Conservation (phyloP, 805 yeast species). For the Ogataea glucozyma region DNA sequence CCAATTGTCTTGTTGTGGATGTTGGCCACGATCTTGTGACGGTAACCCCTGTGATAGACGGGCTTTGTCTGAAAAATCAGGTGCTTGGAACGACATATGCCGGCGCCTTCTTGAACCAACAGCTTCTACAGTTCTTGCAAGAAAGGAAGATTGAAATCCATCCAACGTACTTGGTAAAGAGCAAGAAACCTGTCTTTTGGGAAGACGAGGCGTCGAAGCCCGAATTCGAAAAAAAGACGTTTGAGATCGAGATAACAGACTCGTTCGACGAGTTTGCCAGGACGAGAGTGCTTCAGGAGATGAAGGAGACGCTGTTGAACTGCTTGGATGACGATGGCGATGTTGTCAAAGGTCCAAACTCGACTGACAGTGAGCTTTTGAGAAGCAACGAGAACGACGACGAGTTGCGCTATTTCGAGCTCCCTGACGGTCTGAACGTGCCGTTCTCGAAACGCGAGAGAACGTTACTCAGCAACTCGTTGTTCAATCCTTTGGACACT, state of each 20-base stretch:
- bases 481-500: constrained; percentile 59
- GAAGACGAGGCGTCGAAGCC: constrained; percentile 26
- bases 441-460: constrained; percentile 59
- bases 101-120: constrained; percentile 65
- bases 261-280: constrained; percentile 59
- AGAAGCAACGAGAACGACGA: constrained; percentile 29
- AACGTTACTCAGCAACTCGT: constrained; percentile 64
- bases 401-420: constrained; percentile 57
- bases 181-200: constrained; percentile 41
- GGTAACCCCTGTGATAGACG: constrained; percentile 83
- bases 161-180: constrained; percentile 52
- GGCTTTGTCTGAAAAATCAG: constrained; percentile 69
- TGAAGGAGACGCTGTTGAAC: constrained; percentile 70
- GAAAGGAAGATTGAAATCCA: constrained; percentile 36
- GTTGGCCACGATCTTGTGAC: constrained; percentile 77
- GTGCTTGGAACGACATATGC: constrained; percentile 72
- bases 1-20: constrained; percentile 83
- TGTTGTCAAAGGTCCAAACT: constrained; percentile 14
- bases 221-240: constrained; percentile 30
- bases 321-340: constrained; percentile 36
- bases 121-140: constrained; percentile 44
- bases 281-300: constrained; percentile 60
- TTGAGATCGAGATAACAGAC: constrained; percentile 41
- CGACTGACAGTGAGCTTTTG: constrained; percentile 28
- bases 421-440: constrained; percentile 73